Evolutionary conservation across 1,139 yeast species (phyloP).

Genomic region (Debaryomyces robertsiae): DNA sequence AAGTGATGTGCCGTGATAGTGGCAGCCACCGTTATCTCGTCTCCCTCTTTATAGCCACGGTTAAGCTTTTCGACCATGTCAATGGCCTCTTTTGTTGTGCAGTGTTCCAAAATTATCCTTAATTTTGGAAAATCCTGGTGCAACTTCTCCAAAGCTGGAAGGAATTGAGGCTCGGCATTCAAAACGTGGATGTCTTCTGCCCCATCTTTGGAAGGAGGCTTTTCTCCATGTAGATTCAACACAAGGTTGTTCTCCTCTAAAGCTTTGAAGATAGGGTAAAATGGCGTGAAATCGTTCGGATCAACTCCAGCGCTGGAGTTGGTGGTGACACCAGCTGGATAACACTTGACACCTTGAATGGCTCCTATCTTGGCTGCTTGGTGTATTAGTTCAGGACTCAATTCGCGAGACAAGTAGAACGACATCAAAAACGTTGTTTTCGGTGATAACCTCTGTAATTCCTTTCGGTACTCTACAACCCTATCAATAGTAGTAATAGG

Average conservation of each 20-base stretch:
- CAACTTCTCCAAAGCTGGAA: slow-evolving; percentile 85
- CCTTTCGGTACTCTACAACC: slow-evolving; percentile 68
- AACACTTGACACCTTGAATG: slow-evolving; percentile 86
- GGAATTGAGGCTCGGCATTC: slow-evolving; percentile 89
- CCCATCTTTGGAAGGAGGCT: slow-evolving; percentile 62
- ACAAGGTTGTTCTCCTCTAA: slow-evolving; percentile 79
- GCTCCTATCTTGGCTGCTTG: slow-evolving; percentile 75
- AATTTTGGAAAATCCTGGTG: slow-evolving; percentile 84
- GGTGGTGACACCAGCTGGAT: slow-evolving; percentile 98
- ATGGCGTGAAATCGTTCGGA: slow-evolving; percentile 83
- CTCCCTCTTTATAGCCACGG: slow-evolving; percentile 33
- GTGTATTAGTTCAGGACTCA: slow-evolving; percentile 82
- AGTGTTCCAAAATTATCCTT: slow-evolving; percentile 89
- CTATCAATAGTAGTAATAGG: slow-evolving; percentile 82
- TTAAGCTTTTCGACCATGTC: slow-evolving; percentile 75
- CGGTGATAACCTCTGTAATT: slow-evolving; percentile 71
- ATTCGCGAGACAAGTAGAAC: slow-evolving; percentile 71
- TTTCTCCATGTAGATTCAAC: slow-evolving; percentile 92
- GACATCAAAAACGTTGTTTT: slow-evolving; percentile 89
- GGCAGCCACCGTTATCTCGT: slow-evolving; percentile 71
- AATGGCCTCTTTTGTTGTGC: slow-evolving; percentile 88
- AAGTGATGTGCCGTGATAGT: slow-evolving; percentile 96
- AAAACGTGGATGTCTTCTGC: slow-evolving; percentile 72
- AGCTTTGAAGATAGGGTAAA: slow-evolving; percentile 86
- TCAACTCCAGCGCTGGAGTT: slow-evolving; percentile 93